Evolutionary conservation across 352 stramenopile species (phyloP), one percentile per base, ranked within the genome.

Genomic region (Aphanomyces astaci): DNA sequence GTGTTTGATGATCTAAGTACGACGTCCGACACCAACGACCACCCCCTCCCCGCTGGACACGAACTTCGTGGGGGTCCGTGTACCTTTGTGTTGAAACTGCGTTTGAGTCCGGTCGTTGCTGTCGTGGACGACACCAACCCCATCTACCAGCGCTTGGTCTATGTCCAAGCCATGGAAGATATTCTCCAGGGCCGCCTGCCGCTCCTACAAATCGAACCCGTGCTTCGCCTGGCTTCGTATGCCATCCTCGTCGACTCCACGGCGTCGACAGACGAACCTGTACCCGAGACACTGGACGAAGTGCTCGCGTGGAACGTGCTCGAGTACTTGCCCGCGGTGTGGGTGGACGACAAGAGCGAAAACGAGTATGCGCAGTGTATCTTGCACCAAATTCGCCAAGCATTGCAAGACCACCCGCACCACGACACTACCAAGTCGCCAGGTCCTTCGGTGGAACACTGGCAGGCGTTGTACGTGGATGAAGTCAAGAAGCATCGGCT

Each of bases 71-170:
- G n/a, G n/a, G n/a, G 36, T 7, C 36, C 36, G 36, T 97, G 40
- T 88, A 86, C 77, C 10, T 98, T 98, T 64, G 87, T 97, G 69
- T 77, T 96, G 32, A 98, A 97, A 75, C 95, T 98, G 59, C 92
- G 94, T 13, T 76, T 98, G 22, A 83, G 81, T 39, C 84, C 82
- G 27, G 64, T 75, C 31, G 76, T 88, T 39, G 90, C 92, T 64
- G 84, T 86, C 55, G 69, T 92, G 49, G 84, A 94, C 64, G 90
- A 94, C 69, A 78, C 82, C 39, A 87, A 95, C 60, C 84, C 88
- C 63, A 85, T 94, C 75, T 93, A 88, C 71, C 78, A 92, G 39
- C 79, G 86, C 15, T 72, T 94, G 24, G 75, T 92, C 52, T 96
- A 96, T 68, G 86, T 96, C 30, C 92, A 98, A 73, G 88, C 93